Conservation (phyloP, 2,329 filamentous ascomycete species). For the Fulvia fulva region DNA sequence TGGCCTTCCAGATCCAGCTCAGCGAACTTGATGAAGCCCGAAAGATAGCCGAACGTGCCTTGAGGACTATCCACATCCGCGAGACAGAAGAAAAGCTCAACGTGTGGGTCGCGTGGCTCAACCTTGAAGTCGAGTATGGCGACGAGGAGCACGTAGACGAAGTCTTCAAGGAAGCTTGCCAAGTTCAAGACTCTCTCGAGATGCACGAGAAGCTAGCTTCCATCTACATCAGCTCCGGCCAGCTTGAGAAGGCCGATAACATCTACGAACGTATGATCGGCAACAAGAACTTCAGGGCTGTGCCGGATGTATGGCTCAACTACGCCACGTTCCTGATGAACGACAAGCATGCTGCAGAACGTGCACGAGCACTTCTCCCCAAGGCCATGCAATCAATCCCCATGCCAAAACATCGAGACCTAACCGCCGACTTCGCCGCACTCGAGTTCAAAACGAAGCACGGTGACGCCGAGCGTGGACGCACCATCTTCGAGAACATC, state of each 20-base stretch:
- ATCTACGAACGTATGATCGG: conserved; percentile 84
- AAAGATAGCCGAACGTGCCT: conserved; percentile 82
- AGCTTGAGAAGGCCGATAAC: conserved; percentile 78
- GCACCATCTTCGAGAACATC: conserved; percentile 89
- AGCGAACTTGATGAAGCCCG: conserved; percentile 85
- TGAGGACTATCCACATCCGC: conserved; percentile 84
- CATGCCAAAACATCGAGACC: conserved; percentile 62
- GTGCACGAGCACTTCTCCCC: conserved; percentile 71
- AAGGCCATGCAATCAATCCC: conserved; percentile 83
- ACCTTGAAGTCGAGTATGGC: conserved; percentile 81
- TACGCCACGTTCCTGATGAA: conserved; percentile 91
- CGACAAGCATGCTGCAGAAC: conserved; percentile 64
- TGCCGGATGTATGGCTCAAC: conserved; percentile 82
- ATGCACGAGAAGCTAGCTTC: conserved; percentile 85
- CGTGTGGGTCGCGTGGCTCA: conserved; percentile 90
- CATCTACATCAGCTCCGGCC: conserved; percentile 91
- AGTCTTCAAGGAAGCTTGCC: conserved; percentile 85
- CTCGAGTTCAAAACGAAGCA: conserved; percentile 83
- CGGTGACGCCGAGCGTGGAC: conserved; percentile 83
- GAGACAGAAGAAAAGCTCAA: conserved; percentile 92
- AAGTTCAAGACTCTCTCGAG: conserved; percentile 88
- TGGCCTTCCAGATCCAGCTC: conserved; percentile 95
- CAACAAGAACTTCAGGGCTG: conserved; percentile 74
- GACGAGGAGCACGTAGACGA: conserved; percentile 77
- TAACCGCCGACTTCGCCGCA: conserved; percentile 83